Percentiles rank a stretch among this genome's conserved stretches.
These are phyloP conservation scores for Moringa oleifera DNA, from an alignment of 345 rosid genomes.

Conservation along the genomic window DNA sequence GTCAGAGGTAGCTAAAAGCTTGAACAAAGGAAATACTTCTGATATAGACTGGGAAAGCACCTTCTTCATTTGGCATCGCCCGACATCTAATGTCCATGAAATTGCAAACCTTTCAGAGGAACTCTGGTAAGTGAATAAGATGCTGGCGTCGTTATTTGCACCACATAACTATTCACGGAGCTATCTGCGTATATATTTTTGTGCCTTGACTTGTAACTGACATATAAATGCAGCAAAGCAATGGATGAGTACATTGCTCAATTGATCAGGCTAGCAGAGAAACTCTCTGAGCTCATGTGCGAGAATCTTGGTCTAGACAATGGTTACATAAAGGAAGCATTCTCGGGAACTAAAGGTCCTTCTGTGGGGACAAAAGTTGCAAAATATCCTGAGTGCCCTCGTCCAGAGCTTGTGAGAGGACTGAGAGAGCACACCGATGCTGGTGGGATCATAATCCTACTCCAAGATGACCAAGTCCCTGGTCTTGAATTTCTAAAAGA, in stretches of 20 bases:
- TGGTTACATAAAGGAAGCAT: slow-evolving; percentile 43
- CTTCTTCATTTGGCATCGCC: slow-evolving; percentile 72
- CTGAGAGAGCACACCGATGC: slow-evolving; percentile 89
- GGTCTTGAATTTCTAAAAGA: slow-evolving; percentile 85
- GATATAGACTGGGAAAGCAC: slow-evolving; percentile 83
- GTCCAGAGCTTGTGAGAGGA: slow-evolving; percentile 76
- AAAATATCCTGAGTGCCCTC: slow-evolving; percentile 69
- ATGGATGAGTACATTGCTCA: slow-evolving; percentile 70
- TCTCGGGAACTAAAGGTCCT: slow-evolving; percentile 64
- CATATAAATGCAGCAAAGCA: slow-evolving; percentile 44
- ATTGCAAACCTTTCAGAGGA: slow-evolving; percentile 55
- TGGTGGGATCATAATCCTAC: slow-evolving; percentile 80
- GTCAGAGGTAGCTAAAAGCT: slow-evolving; percentile 54
- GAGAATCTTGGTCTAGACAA: slow-evolving; percentile 73
- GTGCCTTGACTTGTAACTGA: neutral
- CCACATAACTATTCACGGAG: neutral
- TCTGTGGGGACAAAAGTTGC: slow-evolving; percentile 89
- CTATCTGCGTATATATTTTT: too few relatives aligned
- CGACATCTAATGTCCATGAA: slow-evolving; percentile 50
- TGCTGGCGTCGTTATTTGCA: neutral
- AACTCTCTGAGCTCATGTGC: slow-evolving; percentile 59
- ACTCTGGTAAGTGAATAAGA: slow-evolving; percentile 40
- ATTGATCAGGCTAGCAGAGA: slow-evolving; percentile 58
- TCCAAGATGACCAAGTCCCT: slow-evolving; percentile 87
- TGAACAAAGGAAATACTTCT: slow-evolving; percentile 33